phyloP scores from a whole-genome alignment of 2,329 filamentous ascomycete genomes.

The Aspergillus hortae region DNA sequence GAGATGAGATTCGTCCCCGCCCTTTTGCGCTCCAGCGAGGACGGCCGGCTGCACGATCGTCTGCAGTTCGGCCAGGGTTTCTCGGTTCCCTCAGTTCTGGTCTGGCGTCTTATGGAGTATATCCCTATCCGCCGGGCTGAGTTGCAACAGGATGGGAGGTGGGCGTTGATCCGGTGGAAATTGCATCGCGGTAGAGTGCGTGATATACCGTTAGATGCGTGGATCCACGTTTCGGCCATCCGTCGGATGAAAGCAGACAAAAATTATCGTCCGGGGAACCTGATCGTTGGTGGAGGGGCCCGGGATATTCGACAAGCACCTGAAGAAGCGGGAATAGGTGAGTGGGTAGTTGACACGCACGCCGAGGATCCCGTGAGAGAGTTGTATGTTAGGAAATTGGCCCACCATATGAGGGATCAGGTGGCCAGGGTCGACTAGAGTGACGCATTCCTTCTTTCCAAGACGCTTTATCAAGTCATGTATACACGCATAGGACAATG shows the following conservation, averaged over 20 bases:
- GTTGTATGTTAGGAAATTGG: not conserved
- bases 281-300: constrained; percentile 59
- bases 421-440: too few relatives aligned
- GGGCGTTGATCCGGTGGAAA: constrained; percentile 77
- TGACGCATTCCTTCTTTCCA: too few relatives aligned
- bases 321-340: not conserved
- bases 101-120: constrained; percentile 78
- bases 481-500: too few relatives aligned
- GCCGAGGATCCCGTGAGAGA: not conserved
- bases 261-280: constrained; percentile 69
- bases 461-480: too few relatives aligned
- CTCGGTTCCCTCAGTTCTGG: constrained; percentile 52
- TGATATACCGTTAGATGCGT: constrained; percentile 67
- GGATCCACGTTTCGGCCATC: constrained; percentile 71
- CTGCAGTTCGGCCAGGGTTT: constrained; percentile 63
- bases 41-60: constrained; percentile 65
- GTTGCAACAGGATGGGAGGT: constrained; percentile 65
- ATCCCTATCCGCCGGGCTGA: constrained; percentile 80
- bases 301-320: not conserved
- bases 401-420: too few relatives aligned
- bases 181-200: constrained; percentile 72
- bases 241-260: constrained; percentile 63
- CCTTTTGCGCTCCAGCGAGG: constrained; percentile 54
- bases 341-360: not conserved
- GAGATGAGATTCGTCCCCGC: constrained; percentile 53